These are phyloP conservation scores for Coemansia sp. DNA, from an alignment of 192 early-diverging fungal species.

Conservation along the genomic window DNA sequence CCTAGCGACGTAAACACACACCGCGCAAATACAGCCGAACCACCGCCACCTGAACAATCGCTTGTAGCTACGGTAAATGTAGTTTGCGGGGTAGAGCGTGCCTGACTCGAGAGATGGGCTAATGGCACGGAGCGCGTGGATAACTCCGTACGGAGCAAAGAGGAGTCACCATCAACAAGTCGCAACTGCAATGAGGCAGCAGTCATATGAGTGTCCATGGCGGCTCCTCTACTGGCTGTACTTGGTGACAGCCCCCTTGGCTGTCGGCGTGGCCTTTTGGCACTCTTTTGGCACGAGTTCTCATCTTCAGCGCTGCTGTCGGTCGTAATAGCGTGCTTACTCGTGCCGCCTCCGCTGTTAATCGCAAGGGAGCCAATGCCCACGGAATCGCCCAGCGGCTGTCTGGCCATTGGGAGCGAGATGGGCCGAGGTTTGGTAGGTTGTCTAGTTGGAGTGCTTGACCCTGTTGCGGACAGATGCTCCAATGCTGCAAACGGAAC, in stretches of 20 bases:
- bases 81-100: not conserved
- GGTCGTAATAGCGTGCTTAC: not conserved
- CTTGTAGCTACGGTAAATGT: not conserved
- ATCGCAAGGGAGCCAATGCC: not conserved
- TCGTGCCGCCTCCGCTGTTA: not conserved
- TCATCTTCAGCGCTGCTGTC: not conserved
- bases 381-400: conserved; percentile 10
- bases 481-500: not conserved
- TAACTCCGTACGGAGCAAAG: conserved; percentile 12
- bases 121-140: not conserved
- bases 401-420: conserved; percentile 1
- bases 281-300: not conserved
- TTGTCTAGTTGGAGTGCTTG: not conserved
- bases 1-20: conserved; percentile 44
- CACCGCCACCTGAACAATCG: not conserved
- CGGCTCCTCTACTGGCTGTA: not conserved
- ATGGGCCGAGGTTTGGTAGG: not conserved
- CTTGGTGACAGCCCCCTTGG: not conserved
- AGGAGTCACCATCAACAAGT: not conserved
- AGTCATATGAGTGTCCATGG: not conserved
- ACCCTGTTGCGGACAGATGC: not conserved
- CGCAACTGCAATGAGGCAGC: not conserved
- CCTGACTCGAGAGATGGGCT: not conserved
- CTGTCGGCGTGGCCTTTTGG: not conserved
- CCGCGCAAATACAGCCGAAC: conserved; percentile 11